These are phyloP conservation scores for Umbelopsis sp. DNA, from an alignment of 192 early-diverging fungal genomes.

Conservation along the genomic window DNA sequence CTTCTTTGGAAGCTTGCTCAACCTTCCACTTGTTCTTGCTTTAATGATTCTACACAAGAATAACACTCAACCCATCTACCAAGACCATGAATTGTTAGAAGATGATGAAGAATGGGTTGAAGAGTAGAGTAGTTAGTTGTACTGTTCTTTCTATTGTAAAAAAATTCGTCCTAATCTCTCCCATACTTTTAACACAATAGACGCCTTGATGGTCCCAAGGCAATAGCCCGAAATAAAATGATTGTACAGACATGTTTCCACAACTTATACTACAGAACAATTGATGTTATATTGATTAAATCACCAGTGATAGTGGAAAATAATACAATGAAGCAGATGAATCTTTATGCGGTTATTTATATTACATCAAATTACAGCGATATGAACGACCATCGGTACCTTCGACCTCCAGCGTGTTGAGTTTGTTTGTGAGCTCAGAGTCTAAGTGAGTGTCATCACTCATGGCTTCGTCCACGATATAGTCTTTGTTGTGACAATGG, in stretches of 20 bases:
- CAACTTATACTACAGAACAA: too few species aligned
- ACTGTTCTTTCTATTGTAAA: not conserved
- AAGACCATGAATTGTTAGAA: not conserved
- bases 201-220: too few species aligned
- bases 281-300: not conserved
- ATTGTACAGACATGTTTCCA: too few species aligned
- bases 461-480: not conserved
- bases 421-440: not conserved
- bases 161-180: too few species aligned
- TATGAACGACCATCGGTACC: not conserved
- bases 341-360: not conserved
- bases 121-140: not conserved
- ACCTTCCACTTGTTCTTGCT: slow-evolving; percentile 83
- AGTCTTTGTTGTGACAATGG: not conserved
- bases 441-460: not conserved
- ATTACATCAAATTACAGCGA: slow-evolving; percentile 14
- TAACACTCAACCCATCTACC: not conserved
- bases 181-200: too few species aligned
- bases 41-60: slow-evolving; percentile 90
- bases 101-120: slow-evolving; percentile 28
- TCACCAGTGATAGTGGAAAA: too few species aligned
- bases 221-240: too few species aligned
- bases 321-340: too few species aligned
- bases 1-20: slow-evolving; percentile 90
- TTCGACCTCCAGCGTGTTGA: not conserved